Conservation (phyloP, 441 rosid species). For the Theobroma grandiflorum region DNA sequence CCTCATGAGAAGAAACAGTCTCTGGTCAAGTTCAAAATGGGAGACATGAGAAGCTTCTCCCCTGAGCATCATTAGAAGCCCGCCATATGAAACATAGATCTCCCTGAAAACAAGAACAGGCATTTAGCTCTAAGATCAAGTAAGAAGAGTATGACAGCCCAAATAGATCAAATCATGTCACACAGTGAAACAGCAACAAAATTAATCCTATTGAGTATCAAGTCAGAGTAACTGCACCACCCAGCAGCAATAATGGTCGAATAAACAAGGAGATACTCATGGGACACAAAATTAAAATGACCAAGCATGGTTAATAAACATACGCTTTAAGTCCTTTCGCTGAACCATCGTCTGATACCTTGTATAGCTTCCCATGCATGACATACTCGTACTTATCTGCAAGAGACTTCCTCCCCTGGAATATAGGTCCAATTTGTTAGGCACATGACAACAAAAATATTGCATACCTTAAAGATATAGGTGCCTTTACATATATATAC, state of each 20-base stretch:
- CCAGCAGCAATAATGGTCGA: not conserved
- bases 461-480: not conserved
- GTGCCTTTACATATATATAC: not conserved
- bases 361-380: slow-evolving; percentile 93
- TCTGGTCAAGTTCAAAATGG: slow-evolving; percentile 84
- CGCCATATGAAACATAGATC: slow-evolving; percentile 81
- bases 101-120: slow-evolving; percentile 53
- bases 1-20: slow-evolving; percentile 84
- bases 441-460: not conserved
- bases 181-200: not conserved
- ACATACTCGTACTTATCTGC: slow-evolving; percentile 91
- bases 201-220: not conserved
- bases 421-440: slow-evolving; percentile 10
- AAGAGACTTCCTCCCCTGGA: slow-evolving; percentile 82
- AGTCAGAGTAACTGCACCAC: not conserved
- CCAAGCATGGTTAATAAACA: slow-evolving; percentile 29
- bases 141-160: not conserved
- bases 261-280: not conserved
- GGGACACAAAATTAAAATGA: not conserved
- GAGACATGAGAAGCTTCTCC: slow-evolving; percentile 81
- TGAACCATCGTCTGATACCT: slow-evolving; percentile 74
- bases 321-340: slow-evolving; percentile 74
- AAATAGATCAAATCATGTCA: not conserved
- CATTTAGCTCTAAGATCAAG: not conserved
- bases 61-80: slow-evolving; percentile 84